Evolutionary conservation across 495 filamentous ascomycete species (phyloP).

Genomic region (Podospora didyma): DNA sequence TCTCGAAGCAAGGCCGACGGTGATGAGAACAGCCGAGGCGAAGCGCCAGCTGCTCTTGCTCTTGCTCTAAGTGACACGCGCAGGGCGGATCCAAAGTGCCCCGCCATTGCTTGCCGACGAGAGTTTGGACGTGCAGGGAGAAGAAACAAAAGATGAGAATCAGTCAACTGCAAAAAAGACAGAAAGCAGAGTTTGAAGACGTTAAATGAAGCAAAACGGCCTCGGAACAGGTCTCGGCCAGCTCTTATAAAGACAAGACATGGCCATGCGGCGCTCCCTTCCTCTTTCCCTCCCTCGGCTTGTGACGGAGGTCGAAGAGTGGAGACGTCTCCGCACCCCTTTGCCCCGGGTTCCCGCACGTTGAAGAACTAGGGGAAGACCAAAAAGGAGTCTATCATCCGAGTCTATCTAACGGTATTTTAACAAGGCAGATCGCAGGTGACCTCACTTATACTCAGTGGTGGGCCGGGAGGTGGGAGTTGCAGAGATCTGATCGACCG

Average conservation of each 20-base stretch:
- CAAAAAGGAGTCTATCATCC: no score
- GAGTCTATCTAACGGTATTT: no score
- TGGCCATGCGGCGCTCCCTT: conserved; percentile 15
- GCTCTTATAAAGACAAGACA: conserved; percentile 1
- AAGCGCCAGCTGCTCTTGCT: conserved; percentile 13
- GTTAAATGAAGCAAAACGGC: neutral
- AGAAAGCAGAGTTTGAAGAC: no score
- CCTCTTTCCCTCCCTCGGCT: no score
- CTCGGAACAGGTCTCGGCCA: neutral
- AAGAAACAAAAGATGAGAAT: neutral
- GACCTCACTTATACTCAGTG: no score
- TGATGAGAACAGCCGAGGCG: conserved; percentile 62
- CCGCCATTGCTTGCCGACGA: neutral
- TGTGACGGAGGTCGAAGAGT: conserved; percentile 28
- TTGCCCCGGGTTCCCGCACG: neutral
- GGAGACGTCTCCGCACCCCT: neutral
- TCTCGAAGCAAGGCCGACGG: conserved; percentile 58
- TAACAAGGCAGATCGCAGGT: no score
- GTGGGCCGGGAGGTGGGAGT: no score
- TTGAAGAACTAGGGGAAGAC: neutral
- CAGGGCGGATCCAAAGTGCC: conserved; percentile 6
- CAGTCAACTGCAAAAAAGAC: conserved; percentile 3
- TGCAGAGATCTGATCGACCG: no score
- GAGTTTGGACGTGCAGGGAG: neutral
- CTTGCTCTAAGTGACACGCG: conserved; percentile 16